Base-by-base conservation (phyloP, 139 green algal species). In the Desmodesmus armatus region DNA sequence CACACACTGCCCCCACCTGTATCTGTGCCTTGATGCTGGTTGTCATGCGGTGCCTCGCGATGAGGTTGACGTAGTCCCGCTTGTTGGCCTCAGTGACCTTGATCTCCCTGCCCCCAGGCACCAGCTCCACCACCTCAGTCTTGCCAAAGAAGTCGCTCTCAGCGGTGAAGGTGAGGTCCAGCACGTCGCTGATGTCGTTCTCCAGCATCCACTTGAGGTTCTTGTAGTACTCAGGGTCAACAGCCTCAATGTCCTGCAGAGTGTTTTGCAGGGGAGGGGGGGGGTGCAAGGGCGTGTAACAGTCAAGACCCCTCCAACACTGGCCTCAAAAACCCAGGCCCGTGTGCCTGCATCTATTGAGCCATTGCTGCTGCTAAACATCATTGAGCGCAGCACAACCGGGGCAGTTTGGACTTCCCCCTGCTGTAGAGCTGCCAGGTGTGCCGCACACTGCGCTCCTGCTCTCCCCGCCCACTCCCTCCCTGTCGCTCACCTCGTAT, bases 141-240 rank as follows among this genome's bases (percentile, higher is more conserved):
- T 92, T 90, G 31, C 96, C 96, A 80, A 98, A 98, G 88, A 95
- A 98, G 90, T 98, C 95, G 0, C 84, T 89, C 89, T 98, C 96
- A 60, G 96, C 95, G n/a, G 92, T 96, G 89, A 99, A 99, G 47
- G 91, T 96, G 15, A 99, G 93, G 87, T 99, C 76, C 65, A 99
- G 88, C 67, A 99, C 94, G 51, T 97, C 96, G 1, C 88, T 96
- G 88, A 99, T 98, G 92, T 98, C 96, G 84, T 99, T 98, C 58
- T 96, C 92, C 62, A 99, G 91, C 91, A 98, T 98, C 91, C 93
- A 98, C 87, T 88, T 88, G 37, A 99, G 90, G 88, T 95, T 98
- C 76, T 98, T 97, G 95, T 97, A 97, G 90, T 98, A 99, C 63
- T 96, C 96, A 0, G 96, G 97, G 91, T 99, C 97, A 43, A 99